These are phyloP conservation scores for Carpinus fangiana DNA, from an alignment of 306 rosid genomes.

Conservation along the genomic window DNA sequence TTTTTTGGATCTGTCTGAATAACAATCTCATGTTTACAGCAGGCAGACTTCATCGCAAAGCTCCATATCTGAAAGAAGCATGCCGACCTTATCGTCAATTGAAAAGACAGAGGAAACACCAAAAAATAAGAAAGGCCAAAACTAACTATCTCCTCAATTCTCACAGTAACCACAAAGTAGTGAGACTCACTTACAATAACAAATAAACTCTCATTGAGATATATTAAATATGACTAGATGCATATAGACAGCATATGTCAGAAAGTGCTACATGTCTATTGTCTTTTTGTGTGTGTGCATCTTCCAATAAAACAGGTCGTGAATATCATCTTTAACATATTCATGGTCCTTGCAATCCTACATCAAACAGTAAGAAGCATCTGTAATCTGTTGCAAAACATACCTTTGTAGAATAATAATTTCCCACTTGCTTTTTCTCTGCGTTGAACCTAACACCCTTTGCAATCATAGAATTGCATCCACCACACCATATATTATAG, in stretches of 20 bases:
- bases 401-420: slow-evolving; percentile 94
- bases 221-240: not conserved
- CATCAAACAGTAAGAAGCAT: not conserved
- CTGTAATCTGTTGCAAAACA: not conserved
- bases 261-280: not conserved
- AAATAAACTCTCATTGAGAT: not conserved
- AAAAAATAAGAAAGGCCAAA: not conserved
- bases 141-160: not conserved
- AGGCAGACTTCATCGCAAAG: slow-evolving; percentile 87
- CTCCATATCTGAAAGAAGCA: slow-evolving; percentile 79
- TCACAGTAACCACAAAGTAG: not conserved
- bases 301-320: not conserved
- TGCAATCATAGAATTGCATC: slow-evolving; percentile 96
- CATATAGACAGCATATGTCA: not conserved
- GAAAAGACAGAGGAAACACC: not conserved
- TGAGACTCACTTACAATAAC: not conserved
- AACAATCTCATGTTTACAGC: slow-evolving; percentile 84
- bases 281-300: not conserved
- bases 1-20: slow-evolving; percentile 94
- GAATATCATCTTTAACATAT: not conserved
- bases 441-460: slow-evolving; percentile 98
- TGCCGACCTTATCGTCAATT: not conserved
- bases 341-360: not conserved
- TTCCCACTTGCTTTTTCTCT: slow-evolving; percentile 95
- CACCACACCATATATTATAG: slow-evolving; percentile 90